Base-by-base conservation (phyloP, 2,329 filamentous ascomycete species). In the Verticillium nubilum region DNA sequence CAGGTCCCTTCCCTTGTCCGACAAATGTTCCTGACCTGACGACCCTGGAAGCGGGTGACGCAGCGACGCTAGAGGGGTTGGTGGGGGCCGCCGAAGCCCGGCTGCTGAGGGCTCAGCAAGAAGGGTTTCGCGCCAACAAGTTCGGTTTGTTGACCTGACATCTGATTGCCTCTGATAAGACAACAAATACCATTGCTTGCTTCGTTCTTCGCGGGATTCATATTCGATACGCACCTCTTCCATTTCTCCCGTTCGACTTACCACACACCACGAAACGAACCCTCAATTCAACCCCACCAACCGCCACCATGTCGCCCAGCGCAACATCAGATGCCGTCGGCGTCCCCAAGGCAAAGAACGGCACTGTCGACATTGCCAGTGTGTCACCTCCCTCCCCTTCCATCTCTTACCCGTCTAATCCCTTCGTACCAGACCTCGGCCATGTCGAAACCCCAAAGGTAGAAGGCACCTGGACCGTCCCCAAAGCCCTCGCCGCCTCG, bases 381-480 rank as follows among this genome's bases (percentile, higher is more conserved):
- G 56, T 27, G 60, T 58, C 12, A 7, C 13, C 56, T 17, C 23
- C 7, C 15, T 15, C 29, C 17, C 5, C 23, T 25, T 23, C 37
- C 27, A 17, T 13, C 35, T 7, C 12, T 7, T 12, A 9, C 27
- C n/a, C 17, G 5, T 23, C 17, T 19, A 47, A 26, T 57, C 61
- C 26, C 47, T 25, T 52, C 12, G 13, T 23, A 9, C 29, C 52
- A 68, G 66, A 67, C 37, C 60, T 67, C 23, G 67, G 67, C n/a
- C 56, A 61, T 25, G 65, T 67, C 26, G 58, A 64, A 5, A 67
- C 66, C 1, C 63, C 66, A 29, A 57, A 63, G 55, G 61, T 67
- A 15, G 53, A 65, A 28, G 67, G 66, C n/a, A 54, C 63, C 27
- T 68, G 67, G 67, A 66, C 65, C 2, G 66, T 68, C 27, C 60